phyloP scores from a whole-genome alignment of 352 stramenopile genomes.

The Phytophthora pinifolia region DNA sequence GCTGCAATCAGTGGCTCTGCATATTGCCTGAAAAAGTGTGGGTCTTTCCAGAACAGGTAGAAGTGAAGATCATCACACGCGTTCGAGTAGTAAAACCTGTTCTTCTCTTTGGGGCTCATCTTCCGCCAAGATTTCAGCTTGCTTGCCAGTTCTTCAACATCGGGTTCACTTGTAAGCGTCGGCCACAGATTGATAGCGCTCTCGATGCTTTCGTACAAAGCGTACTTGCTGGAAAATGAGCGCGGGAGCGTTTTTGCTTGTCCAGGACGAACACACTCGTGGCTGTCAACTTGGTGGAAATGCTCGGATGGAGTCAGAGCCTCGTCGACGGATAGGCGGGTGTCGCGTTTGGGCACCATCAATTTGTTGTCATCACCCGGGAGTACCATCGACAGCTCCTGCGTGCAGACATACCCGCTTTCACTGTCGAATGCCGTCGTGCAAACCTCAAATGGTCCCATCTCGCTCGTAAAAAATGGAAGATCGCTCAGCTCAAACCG shows the following conservation, averaged over 20 bases:
- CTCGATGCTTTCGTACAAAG: constrained; percentile 38
- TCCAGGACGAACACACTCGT: constrained; percentile 31
- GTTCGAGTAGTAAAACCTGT: constrained; percentile 42
- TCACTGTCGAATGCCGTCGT: constrained; percentile 32
- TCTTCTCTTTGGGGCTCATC: constrained; percentile 25
- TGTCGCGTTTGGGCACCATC: constrained; percentile 27
- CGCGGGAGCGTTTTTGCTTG: constrained; percentile 26
- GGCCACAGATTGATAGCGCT: constrained; percentile 38
- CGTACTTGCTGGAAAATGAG: constrained; percentile 38
- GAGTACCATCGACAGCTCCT: constrained; percentile 27
- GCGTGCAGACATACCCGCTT: constrained; percentile 22
- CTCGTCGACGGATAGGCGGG: constrained; percentile 31
- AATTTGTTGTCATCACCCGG: constrained; percentile 2
- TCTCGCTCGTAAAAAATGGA: constrained; percentile 16
- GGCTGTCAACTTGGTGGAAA: constrained; percentile 40
- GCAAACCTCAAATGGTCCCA: constrained; percentile 36
- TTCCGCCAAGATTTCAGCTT: constrained; percentile 40
- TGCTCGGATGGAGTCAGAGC: constrained; percentile 27
- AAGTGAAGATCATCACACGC: constrained; percentile 55
- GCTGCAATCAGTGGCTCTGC: constrained; percentile 35
- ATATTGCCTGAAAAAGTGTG: constrained; percentile 40
- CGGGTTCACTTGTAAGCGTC: constrained; percentile 15
- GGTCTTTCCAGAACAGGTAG: constrained; percentile 59
- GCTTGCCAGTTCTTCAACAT: constrained; percentile 24
- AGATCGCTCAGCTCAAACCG: constrained; percentile 21